Evolutionary conservation across 192 early-diverging fungal genomes (phyloP).

Genomic region (Backusella morwellensis): DNA sequence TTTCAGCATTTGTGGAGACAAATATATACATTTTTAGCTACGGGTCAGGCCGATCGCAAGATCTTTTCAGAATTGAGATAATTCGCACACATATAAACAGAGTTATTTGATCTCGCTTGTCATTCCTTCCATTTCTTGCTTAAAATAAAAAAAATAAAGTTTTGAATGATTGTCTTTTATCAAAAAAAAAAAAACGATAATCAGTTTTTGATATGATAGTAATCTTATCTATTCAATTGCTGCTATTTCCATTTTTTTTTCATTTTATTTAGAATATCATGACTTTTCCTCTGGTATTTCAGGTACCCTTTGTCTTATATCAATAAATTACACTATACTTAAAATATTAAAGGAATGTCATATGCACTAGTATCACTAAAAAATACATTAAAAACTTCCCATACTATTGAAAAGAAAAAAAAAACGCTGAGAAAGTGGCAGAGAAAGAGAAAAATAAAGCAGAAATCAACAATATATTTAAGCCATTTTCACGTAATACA

Average conservation of each 20-base stretch:
- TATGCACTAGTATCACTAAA: neutral
- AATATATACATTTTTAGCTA: neutral
- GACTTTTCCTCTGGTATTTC: too few species aligned
- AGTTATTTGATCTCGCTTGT: neutral
- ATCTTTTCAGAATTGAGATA: neutral
- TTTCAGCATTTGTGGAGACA: neutral
- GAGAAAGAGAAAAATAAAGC: neutral
- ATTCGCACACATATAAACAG: neutral
- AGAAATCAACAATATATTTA: neutral
- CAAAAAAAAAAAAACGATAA: neutral
- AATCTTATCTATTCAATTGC: neutral
- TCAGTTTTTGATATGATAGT: neutral
- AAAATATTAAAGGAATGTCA: neutral
- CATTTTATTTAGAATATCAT: neutral
- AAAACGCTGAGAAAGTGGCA: neutral
- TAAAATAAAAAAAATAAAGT: neutral
- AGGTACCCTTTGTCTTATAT: neutral
- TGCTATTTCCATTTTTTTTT: neutral
- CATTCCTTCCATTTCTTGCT: neutral
- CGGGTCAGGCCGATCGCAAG: neutral
- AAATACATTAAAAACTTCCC: neutral
- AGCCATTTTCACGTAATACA: neutral
- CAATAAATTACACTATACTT: neutral
- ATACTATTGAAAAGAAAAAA: neutral
- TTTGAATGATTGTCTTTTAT: neutral